Conservation (phyloP, 2,329 filamentous ascomycete species). For the Claviceps fusiformis region DNA sequence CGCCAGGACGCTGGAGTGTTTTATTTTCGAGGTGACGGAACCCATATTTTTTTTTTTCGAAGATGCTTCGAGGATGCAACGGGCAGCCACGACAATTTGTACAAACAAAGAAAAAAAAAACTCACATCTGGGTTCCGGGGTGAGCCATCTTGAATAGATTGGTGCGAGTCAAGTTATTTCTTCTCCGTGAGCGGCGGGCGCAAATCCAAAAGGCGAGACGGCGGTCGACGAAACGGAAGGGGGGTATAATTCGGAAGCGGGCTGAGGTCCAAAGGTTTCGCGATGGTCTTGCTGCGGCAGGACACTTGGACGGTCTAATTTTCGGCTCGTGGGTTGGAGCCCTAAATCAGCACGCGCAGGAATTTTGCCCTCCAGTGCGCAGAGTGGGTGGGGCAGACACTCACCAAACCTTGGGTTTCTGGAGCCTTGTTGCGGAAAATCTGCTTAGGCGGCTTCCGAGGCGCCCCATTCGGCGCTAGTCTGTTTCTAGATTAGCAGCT, state of each 20-base stretch:
- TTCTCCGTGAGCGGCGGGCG: constrained; percentile 13
- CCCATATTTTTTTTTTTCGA: not conserved
- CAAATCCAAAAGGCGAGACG: constrained; percentile 15
- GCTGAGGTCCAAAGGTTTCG: constrained; percentile 6
- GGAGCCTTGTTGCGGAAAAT: constrained; percentile 8
- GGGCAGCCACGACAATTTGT: not conserved
- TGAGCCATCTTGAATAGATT: constrained; percentile 41
- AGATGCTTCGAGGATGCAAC: not conserved
- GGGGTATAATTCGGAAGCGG: constrained; percentile 6
- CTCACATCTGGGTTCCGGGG: constrained; percentile 51
- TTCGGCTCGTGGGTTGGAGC: constrained; percentile 18
- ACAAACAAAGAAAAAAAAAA: constrained; percentile 8
- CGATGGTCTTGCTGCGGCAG: constrained; percentile 4
- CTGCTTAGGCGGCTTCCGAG: constrained; percentile 10
- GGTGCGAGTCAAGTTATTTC: constrained; percentile 8
- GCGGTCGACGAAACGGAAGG: constrained; percentile 9
- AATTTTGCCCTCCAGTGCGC: constrained; percentile 1
- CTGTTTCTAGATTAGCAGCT: not conserved
- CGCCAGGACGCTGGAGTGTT: too few relatives aligned
- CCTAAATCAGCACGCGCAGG: constrained; percentile 12
- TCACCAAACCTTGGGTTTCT: not conserved
- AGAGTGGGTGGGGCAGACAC: not conserved
- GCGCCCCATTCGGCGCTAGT: not conserved
- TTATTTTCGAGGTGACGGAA: not conserved
- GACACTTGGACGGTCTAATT: constrained; percentile 7